phyloP scores from a whole-genome alignment of 352 stramenopile genomes.

The Globisporangium emineosum region DNA sequence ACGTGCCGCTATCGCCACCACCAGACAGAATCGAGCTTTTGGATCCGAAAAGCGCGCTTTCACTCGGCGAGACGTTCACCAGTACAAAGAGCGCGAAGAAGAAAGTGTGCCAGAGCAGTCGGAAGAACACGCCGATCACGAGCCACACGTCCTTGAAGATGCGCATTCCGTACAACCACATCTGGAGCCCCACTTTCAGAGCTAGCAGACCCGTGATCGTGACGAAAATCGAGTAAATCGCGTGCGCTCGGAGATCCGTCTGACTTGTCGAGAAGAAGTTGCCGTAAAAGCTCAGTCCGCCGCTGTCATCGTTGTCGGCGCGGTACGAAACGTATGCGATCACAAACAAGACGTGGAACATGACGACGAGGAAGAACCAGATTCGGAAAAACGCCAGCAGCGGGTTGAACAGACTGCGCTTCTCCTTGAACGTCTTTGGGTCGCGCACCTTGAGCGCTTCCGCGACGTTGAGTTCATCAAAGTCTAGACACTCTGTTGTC shows the following conservation, averaged over 20 bases:
- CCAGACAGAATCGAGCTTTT: constrained; percentile 41
- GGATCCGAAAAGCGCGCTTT: constrained; percentile 42
- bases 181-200: constrained; percentile 69
- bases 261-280: constrained; percentile 52
- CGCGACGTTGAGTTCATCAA: constrained; percentile 67
- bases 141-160: constrained; percentile 69
- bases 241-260: constrained; percentile 61
- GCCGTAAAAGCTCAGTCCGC: constrained; percentile 57
- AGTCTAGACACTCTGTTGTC: constrained; percentile 57
- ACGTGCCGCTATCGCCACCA: constrained; percentile 47
- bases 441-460: constrained; percentile 55
- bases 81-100: constrained; percentile 71
- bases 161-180: constrained; percentile 68
- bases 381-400: constrained; percentile 79
- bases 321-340: constrained; percentile 74
- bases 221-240: constrained; percentile 69
- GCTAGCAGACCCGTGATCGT: constrained; percentile 50
- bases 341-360: constrained; percentile 66
- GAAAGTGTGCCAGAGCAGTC: constrained; percentile 67
- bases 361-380: constrained; percentile 79
- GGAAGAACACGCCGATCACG: constrained; percentile 55
- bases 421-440: constrained; percentile 87
- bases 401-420: constrained; percentile 83
- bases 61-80: constrained; percentile 57
- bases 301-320: constrained; percentile 39